Evolutionary conservation across 2,329 filamentous ascomycete species (phyloP).

Genomic region (Escovopsis sp.): DNA sequence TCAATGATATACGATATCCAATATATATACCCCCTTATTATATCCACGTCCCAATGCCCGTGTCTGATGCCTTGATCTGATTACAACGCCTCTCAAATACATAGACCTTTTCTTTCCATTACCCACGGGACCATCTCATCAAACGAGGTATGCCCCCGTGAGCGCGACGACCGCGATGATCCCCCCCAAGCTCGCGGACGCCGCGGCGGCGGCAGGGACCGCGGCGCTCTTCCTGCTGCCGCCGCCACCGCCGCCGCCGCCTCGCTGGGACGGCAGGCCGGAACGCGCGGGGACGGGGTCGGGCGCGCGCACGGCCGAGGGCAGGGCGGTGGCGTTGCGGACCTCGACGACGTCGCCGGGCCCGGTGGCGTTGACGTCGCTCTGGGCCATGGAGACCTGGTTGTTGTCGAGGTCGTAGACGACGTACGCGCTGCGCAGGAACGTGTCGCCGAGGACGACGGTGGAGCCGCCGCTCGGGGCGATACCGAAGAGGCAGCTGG

Average conservation of each 20-base stretch:
- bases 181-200: too few species aligned
- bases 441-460: constrained; percentile 59
- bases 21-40: too few species aligned
- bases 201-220: background rate
- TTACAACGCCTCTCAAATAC: too few species aligned
- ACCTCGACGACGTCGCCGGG: constrained; percentile 40
- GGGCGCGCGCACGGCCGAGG: constrained; percentile 35
- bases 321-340: constrained; percentile 33
- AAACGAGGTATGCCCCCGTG: too few species aligned
- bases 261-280: constrained; percentile 17
- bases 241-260: too few species aligned
- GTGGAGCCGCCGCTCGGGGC: constrained; percentile 39
- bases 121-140: too few species aligned
- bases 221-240: background rate
- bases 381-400: constrained; percentile 55
- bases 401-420: constrained; percentile 63
- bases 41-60: too few species aligned
- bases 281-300: constrained; percentile 35
- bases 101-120: too few species aligned
- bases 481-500: constrained; percentile 54
- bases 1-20: too few species aligned
- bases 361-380: constrained; percentile 38
- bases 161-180: too few species aligned
- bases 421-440: constrained; percentile 59
- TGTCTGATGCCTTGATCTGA: too few species aligned